These are phyloP conservation scores for Fomitopsis serialis DNA, from an alignment of 768 basidiomycete species.

Conservation along the genomic window DNA sequence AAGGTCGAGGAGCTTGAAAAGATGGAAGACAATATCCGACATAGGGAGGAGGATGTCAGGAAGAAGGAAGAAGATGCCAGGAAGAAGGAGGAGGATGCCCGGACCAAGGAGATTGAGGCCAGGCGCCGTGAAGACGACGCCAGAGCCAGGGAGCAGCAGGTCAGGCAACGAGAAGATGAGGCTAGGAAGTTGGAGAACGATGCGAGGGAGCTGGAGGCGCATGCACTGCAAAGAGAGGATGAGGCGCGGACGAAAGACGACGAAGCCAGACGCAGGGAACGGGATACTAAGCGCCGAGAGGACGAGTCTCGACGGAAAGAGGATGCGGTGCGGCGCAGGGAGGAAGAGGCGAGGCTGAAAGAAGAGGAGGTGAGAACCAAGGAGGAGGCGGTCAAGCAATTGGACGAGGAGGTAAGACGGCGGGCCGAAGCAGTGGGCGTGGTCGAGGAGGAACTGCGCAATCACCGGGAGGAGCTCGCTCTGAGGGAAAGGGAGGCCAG, in stretches of 20 bases:
- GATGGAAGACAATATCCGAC: constrained; percentile 4
- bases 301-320: too few species aligned
- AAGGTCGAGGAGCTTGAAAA: not conserved
- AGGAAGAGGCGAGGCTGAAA: constrained; percentile 27
- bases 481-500: constrained; percentile 18
- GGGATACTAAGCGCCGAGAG: constrained; percentile 27
- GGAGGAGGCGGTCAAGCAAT: constrained; percentile 12
- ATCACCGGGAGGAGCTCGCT: constrained; percentile 17
- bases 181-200: constrained; percentile 18
- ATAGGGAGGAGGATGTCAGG: constrained; percentile 5
- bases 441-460: constrained; percentile 13
- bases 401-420: constrained; percentile 11
- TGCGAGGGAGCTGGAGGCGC: constrained; percentile 18
- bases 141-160: constrained; percentile 13
- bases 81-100: constrained; percentile 11
- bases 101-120: constrained; percentile 12
- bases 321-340: constrained; percentile 24
- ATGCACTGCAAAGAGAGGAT: constrained; percentile 26
- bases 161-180: constrained; percentile 17
- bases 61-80: constrained; percentile 5
- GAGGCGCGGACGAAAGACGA: constrained; percentile 26
- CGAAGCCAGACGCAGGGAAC: constrained; percentile 22
- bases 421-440: constrained; percentile 16
- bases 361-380: constrained; percentile 16
- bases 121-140: constrained; percentile 14